Conservation (phyloP, 495 filamentous ascomycete genomes). For the Daldinia decipiens region DNA sequence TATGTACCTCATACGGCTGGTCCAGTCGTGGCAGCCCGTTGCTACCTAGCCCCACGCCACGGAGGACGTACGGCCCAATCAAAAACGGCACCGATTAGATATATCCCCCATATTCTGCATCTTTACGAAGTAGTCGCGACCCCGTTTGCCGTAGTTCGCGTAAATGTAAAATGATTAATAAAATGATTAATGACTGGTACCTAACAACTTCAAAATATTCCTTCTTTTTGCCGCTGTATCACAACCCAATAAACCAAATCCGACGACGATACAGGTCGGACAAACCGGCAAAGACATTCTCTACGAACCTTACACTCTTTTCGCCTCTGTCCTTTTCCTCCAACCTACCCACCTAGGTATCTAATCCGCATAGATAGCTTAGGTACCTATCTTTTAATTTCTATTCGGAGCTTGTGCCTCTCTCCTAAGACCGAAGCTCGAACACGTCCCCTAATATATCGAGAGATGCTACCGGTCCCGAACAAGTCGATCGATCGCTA, state of each 20-base stretch:
- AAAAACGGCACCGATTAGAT: slow-evolving; percentile 23
- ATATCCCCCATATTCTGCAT: slow-evolving; percentile 1
- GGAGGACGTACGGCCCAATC: slow-evolving; percentile 16
- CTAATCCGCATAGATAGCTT: slow-evolving; percentile 38
- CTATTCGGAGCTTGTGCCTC: slow-evolving; percentile 19
- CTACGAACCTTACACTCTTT: slow-evolving; percentile 39
- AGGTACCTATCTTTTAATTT: slow-evolving; percentile 23
- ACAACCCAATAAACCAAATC: slow-evolving; percentile 21
- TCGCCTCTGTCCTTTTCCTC: slow-evolving; percentile 28
- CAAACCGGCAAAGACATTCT: slow-evolving; percentile 25
- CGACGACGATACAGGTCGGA: slow-evolving; percentile 26
- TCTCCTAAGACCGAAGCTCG: slow-evolving; percentile 32
- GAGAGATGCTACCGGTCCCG: slow-evolving; percentile 40
- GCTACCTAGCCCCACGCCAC: slow-evolving; percentile 18
- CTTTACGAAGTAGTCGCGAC: slow-evolving; percentile 31
- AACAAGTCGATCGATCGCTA: slow-evolving; percentile 40
- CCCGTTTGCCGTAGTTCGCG: slow-evolving; percentile 20
- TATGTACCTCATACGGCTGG: slow-evolving; percentile 7
- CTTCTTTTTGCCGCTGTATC: slow-evolving; percentile 29
- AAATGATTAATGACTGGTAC: slow-evolving; percentile 31
- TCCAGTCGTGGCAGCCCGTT: slow-evolving; percentile 29
- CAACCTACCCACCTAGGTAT: slow-evolving; percentile 3
- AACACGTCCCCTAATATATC: slow-evolving; percentile 28
- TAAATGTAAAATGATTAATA: slow-evolving; percentile 21
- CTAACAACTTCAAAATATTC: slow-evolving; percentile 9